phyloP scores from a whole-genome alignment of 2,329 filamentous ascomycete species.

The Aspergillus tanneri region DNA sequence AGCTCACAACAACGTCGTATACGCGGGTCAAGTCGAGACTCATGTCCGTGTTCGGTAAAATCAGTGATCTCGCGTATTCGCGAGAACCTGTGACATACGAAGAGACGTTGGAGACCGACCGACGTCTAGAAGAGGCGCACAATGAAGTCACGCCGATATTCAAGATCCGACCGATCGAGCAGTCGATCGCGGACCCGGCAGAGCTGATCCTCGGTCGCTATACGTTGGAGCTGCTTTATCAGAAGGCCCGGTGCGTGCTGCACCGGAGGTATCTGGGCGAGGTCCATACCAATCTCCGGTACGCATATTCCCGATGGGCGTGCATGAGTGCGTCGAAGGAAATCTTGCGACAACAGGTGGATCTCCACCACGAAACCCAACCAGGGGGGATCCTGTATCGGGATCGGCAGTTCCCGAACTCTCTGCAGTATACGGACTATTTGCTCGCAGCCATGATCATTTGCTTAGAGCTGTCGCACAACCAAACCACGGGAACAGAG shows the following conservation, averaged over 20 bases:
- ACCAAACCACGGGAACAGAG: constrained; percentile 13
- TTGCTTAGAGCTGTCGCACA: constrained; percentile 46
- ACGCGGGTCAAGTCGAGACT: constrained; percentile 38
- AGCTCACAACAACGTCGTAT: constrained; percentile 51
- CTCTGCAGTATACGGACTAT: constrained; percentile 61
- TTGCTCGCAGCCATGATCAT: constrained; percentile 62
- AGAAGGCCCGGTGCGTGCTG: constrained; percentile 54
- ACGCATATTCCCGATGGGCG: constrained; percentile 45
- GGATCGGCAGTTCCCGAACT: constrained; percentile 59
- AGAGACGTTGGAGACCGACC: constrained; percentile 37
- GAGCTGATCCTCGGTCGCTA: constrained; percentile 54
- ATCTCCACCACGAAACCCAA: constrained; percentile 52
- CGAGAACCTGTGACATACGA: constrained; percentile 36
- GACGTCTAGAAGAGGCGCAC: constrained; percentile 34
- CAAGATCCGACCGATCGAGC: constrained; percentile 26
- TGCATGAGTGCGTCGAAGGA: constrained; percentile 51
- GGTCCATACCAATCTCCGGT: constrained; percentile 34
- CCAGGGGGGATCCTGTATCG: constrained; percentile 56
- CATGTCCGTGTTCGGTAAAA: constrained; percentile 38
- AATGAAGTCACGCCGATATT: constrained; percentile 24
- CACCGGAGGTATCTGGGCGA: constrained; percentile 54
- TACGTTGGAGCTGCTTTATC: constrained; percentile 53
- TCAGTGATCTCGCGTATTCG: constrained; percentile 39
- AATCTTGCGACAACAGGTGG: constrained; percentile 51
- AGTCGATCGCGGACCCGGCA: constrained; percentile 50